Evolutionary conservation across 257 asterid species (phyloP), one percentile per base, ranked within the genome.

Genomic region (Leonotis leonurus): DNA sequence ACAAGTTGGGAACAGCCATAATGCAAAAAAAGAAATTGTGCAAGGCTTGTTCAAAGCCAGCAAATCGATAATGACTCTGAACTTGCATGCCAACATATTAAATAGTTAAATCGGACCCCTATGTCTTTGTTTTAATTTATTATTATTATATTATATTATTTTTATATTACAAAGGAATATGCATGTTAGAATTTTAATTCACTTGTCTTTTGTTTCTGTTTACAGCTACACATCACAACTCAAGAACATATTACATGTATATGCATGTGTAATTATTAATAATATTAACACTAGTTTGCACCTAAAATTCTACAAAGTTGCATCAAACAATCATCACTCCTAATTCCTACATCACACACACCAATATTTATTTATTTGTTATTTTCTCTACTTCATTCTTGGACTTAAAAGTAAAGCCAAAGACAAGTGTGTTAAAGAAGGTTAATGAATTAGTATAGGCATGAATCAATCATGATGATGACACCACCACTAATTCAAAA

Each of bases 11-110:
- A 54, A 70, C 43, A 54, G 5, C 35, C 48, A 70, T 44, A 22
- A 51, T 48, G 44, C 39, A 32, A 20, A 17, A 33, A 22, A 45
- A 26, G n/a, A n/a, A n/a, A n/a, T n/a, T n/a, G n/a, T n/a, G n/a
- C 11, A 25, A 44, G 63, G 33, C 58, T 36, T 67, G 56, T 64
- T 71, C 68, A 39, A 25, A 25, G 64, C 77, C 77, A 65, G 77
- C 60, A 50, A 66, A 43, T 13, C 3, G 73, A 65, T 13, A 51
- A 66, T 26, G 77, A 66, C 69, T 29, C 6, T 0, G 32, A 36
- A 70, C 50, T 60, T 60, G 62, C 41, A 60, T 45, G 60, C 52
- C 75, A 54, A 35, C 65, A 71, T n/a, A 7, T 33, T 33, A 33
- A 51, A 8, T 27, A 8, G 9, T 36, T 9, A 54, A 26, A 26